Percentiles rank a stretch among this genome's conserved stretches.
phyloP scores from a whole-genome alignment of 1,139 yeast genomes.

The Kluyveromyces sp. region DNA sequence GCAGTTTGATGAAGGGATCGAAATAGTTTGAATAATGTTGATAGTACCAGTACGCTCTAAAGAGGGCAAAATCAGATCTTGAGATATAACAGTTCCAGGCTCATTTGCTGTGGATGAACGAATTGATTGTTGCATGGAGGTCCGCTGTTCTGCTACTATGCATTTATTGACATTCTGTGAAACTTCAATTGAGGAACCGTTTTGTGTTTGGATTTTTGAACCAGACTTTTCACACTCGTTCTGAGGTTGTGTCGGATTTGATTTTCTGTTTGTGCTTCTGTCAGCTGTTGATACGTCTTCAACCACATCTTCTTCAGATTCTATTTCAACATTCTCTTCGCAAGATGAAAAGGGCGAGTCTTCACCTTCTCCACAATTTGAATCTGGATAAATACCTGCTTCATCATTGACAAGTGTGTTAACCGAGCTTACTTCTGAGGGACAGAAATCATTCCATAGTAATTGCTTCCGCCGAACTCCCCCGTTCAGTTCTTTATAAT shows the following conservation, averaged over 20 bases:
- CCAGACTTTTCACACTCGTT: background rate
- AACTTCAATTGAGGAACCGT: background rate
- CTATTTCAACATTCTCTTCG: slow-evolving; percentile 1
- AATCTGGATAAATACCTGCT: background rate
- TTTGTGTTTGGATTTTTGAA: background rate
- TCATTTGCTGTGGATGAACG: background rate
- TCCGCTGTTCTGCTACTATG: background rate
- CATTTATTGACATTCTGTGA: background rate
- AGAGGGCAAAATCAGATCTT: background rate
- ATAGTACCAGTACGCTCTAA: background rate
- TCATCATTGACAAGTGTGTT: background rate
- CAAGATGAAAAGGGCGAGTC: background rate
- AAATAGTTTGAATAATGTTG: slow-evolving; percentile 1
- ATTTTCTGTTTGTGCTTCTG: background rate
- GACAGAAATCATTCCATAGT: background rate
- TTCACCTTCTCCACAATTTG: slow-evolving; percentile 1
- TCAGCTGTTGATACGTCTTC: background rate
- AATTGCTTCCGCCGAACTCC: background rate
- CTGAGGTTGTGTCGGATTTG: background rate
- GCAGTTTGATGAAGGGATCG: slow-evolving; percentile 1
- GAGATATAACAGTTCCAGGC: slow-evolving; percentile 1
- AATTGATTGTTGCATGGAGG: slow-evolving; percentile 1
- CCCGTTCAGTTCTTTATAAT: background rate
- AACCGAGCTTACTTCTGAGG: background rate
- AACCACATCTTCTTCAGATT: background rate